Base-by-base conservation (phyloP, 352 stramenopile species). In the Phytopythium aichiense region DNA sequence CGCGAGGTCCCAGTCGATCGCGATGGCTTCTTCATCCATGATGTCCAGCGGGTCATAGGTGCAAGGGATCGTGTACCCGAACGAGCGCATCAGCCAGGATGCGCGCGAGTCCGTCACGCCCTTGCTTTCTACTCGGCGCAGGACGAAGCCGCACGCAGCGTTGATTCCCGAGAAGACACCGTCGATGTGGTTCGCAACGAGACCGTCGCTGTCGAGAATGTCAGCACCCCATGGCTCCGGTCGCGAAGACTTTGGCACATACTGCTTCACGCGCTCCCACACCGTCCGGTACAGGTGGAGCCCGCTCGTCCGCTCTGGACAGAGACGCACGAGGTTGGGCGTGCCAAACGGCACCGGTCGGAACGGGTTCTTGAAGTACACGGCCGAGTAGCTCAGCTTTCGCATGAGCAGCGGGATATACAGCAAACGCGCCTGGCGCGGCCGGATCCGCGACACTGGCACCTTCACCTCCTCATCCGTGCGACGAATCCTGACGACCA, bases 281-380 rank as follows among this genome's bases (percentile, higher is more conserved):
- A 97, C 76, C 60, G 94, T 69, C 52, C 77, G 74, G 69, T 96
- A 95, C 42, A 97, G 54, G 5, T 94, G 75, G 22, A 82, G 76
- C 25, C 89, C 88, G 38, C 71, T 96, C 11, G 85, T 94, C 42
- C 81, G 72, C 51, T 94, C 81, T n/a, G 87, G 87, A 18, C 85
- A 94, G 16, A 95, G 72, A 4, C 87, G 84, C n/a, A 92, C 71
- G n/a, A 95, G 77, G 58, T 92, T 92, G 28, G 87, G 86, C n/a
- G 81, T 83, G 0, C 87, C 84, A 49, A 95, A 95, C n/a, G 87
- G 85, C 30, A 88, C 79, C 2, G 87, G 87, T 0, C 85, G 81
- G 71, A 95, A 95, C 16, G 87, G 87, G 58, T 95, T 95, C 65
- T 95, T 95, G 57, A 92, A 95, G 59, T 95, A 95, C 55, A 94